These are phyloP conservation scores for Leishmania guyanensis DNA, from an alignment of 208 protist species.

Conservation along the genomic window DNA sequence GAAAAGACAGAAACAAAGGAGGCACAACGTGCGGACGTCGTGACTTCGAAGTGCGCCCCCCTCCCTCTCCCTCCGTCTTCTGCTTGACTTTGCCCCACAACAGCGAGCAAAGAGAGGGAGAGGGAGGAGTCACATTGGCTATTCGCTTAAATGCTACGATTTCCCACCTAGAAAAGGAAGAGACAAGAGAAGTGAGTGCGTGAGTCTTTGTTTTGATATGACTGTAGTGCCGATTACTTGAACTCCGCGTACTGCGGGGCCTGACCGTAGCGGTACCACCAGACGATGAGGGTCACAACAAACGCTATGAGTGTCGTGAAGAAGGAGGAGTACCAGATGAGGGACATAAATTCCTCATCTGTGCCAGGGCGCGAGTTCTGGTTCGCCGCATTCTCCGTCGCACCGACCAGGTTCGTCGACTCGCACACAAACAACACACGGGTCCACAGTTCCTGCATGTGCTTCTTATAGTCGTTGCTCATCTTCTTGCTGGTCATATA, in stretches of 20 bases:
- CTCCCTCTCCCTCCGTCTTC: not conserved
- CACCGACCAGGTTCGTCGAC: constrained; percentile 79
- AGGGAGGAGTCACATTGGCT: constrained; percentile 7
- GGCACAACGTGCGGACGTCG: not conserved
- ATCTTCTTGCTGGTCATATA: constrained; percentile 93
- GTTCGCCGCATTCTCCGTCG: constrained; percentile 67
- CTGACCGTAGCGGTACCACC: constrained; percentile 91
- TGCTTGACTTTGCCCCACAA: not conserved
- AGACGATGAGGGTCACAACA: constrained; percentile 56
- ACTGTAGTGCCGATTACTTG: constrained; percentile 47
- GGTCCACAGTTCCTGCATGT: constrained; percentile 89
- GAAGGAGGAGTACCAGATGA: constrained; percentile 85
- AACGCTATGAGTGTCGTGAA: constrained; percentile 70
- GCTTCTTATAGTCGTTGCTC: constrained; percentile 90
- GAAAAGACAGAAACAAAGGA: not conserved
- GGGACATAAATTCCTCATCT: constrained; percentile 90
- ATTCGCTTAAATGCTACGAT: constrained; percentile 23
- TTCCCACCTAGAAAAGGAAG: constrained; percentile 13
- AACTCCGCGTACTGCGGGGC: constrained; percentile 80
- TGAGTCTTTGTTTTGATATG: constrained; percentile 6
- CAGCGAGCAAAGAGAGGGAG: constrained; percentile 6
- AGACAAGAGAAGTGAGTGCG: constrained; percentile 10
- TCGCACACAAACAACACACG: constrained; percentile 85
- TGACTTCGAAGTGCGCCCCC: not conserved
- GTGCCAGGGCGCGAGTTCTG: constrained; percentile 87